Evolutionary conservation across 2,329 filamentous ascomycete species (phyloP), one percentile per base, ranked within the genome.

Genomic region (Beauveria caledonica): DNA sequence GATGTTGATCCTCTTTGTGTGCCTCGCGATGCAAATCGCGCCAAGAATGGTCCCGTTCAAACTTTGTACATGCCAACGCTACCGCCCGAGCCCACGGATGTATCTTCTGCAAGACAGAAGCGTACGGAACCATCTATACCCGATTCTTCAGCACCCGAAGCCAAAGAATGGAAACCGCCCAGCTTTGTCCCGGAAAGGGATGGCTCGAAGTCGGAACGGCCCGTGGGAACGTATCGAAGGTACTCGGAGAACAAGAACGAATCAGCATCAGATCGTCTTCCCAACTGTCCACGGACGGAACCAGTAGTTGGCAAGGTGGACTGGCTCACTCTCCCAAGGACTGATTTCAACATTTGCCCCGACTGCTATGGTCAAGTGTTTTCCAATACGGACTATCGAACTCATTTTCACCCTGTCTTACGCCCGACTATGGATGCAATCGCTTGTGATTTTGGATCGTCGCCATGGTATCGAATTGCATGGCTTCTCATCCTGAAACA

Each of bases 401-500:
- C 82, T 17, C 78, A 85, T 39, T 91, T 96, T 67, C 70, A 75
- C 33, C 73, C 73, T 2, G 83, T 84, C 40, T 79, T 84, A 33
- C 83, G 85, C 17, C 77, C 83, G 5, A 76, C 80, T 3, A 80
- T 83, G 15, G 77, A 79, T 45, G 78, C 83, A 50, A 79, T 89
- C 8, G 78, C 81, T 50, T 97, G 93, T 74, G 87, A 92, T 64
- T 90, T 97, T 72, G 90, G 89, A 33, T 81, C 84, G 13, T 81
- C 79, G 0, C 84, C 87, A 1, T 97, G 92, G 90, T 87, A 90
- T 67, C 86, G 90, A 29, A 85, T 96, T 44, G 92, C 92, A 1
- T 96, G 89, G 85, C 79, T 92, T 3, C 79, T 96, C 63, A 92
- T 86, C 2, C 76, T 89, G 57, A 91, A 92, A 71, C 84, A 90